Evolutionary conservation across 306 rosid genomes (phyloP).

Genomic region (Lathyrus sativus): DNA sequence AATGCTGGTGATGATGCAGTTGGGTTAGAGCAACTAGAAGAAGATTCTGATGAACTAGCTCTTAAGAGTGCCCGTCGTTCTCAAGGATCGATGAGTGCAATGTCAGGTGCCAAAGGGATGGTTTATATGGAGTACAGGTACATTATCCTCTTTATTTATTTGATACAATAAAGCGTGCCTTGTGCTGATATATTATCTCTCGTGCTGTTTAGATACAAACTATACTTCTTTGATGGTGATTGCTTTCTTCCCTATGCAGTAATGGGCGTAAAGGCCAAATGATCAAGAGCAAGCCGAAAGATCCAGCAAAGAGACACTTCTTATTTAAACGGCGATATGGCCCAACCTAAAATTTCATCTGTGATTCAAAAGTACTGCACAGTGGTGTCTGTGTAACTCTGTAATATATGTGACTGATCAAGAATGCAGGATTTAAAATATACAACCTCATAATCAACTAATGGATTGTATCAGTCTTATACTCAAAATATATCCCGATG

Average conservation of each 20-base stretch:
- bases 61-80: conserved; percentile 68
- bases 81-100: conserved; percentile 80
- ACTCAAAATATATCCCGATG: conserved; percentile 4
- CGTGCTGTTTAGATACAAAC: conserved; percentile 4
- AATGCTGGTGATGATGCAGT: conserved; percentile 88
- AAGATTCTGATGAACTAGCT: conserved; percentile 86
- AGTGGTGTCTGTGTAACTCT: not conserved
- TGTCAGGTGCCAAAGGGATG: conserved; percentile 96
- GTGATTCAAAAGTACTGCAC: conserved; percentile 20
- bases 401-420: conserved; percentile 16
- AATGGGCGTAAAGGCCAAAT: conserved; percentile 66
- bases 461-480: not conserved
- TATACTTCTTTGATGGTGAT: conserved; percentile 15
- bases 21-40: conserved; percentile 90
- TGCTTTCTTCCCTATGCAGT: conserved; percentile 45
- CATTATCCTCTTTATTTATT: conserved; percentile 20
- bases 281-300: conserved; percentile 87
- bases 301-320: conserved; percentile 78
- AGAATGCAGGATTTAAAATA: conserved; percentile 2
- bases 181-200: conserved; percentile 31
- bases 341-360: conserved; percentile 35
- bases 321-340: conserved; percentile 66
- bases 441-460: not conserved
- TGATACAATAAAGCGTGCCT: not conserved
- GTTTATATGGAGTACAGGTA: conserved; percentile 96